Base-by-base conservation (phyloP, 2,329 filamentous ascomycete species). In the Trichoderma sp. region DNA sequence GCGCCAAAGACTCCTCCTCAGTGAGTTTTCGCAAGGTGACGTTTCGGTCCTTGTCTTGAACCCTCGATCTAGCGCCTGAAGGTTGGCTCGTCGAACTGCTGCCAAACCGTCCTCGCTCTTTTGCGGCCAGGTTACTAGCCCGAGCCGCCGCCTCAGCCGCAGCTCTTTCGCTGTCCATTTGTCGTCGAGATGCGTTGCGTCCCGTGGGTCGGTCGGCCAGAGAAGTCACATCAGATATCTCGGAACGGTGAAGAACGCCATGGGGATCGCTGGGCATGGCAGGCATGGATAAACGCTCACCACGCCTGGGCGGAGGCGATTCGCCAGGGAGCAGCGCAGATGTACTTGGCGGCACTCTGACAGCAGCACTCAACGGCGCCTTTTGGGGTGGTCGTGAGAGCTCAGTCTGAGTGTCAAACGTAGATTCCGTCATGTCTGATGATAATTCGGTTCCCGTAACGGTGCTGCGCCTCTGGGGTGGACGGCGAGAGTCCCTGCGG, bases 1-100 rank as follows among this genome's bases (percentile, higher is more conserved):
- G 81, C 34, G 83, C 82, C 39, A 83, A 82, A 3, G 86, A 84
- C 77, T 91, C 89, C 73, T 89, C 86, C 30, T 90, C 88, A 0
- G 89, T 90, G 28, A 91, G 80, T 43, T 88, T 84, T 47, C 89
- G 85, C 55, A 91, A 80, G 15, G 89, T 91, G 71, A 91, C 85
- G 73, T 89, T 89, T 73, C 86, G 83, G 72, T 89, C 86, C 36
- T 84, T 85, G 75, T 91, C 87, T 74, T 90, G 86, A 61, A 90
- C 83, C 76, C 87, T 88, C 70, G 91, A 81, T 77, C 88, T 89
- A 71, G 91, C 32, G 76, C 87, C 88, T 36, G 88, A 83, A 3
- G 86, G 83, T 36, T 84, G 82, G 75, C 84, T 85, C 6, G 79
- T 78, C 6, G 81, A 82, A 28, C 82, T 82, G 30, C 82, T 82